Base-by-base conservation (phyloP, 306 rosid genomes). In the Hylodesmum podocarpum region DNA sequence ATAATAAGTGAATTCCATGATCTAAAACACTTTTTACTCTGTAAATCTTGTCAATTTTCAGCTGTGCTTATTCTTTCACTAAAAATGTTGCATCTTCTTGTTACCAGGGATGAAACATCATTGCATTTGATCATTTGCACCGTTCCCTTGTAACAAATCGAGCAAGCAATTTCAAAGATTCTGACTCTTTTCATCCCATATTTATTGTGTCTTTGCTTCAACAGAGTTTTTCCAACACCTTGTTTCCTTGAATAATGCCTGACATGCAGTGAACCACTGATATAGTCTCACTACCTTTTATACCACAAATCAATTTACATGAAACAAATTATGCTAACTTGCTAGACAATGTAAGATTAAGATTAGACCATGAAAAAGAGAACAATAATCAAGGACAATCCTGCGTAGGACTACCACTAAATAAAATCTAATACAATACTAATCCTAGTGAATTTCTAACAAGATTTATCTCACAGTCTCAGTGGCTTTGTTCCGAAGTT, bases 371-470 rank as follows among this genome's bases (percentile, higher is more conserved):
- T 6, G 15, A 72, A 29, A 75, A 66, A 3, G 29, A 46, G 69
- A 78, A 76, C 70, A 77, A 61, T 33, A 69, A 55, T 79, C 78
- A 73, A 71, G 71, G 71, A 46, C 37, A 58, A 83, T 85, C 81
- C 83, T 82, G 81, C 18, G 67, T 57, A 78, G 41, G 54, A 85
- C 73, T 84, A 65, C 78, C 53, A 76, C 50, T 74, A 36, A 57
- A 74, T 65, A 75, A 27, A 55, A 54, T 51, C 79, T 72, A 86
- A 82, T 44, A 82, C 46, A 47, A 66, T 11, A 44, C 68, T 82
- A 85, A 85, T 59, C 80, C 77, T 65, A 40, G 47, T 22, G 43
- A 81, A 37, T 79, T 66, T 83, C 83, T 50, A 21, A 21, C 7
- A 61, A 31, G 67, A 43, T 61, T 61, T 8, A 62, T 62, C 28